A percentile compares a stretch with the other conserved stretches of the same genome.
Evolutionary conservation across 192 early-diverging fungal genomes (phyloP).

Genomic region (Coemansia sp.): DNA sequence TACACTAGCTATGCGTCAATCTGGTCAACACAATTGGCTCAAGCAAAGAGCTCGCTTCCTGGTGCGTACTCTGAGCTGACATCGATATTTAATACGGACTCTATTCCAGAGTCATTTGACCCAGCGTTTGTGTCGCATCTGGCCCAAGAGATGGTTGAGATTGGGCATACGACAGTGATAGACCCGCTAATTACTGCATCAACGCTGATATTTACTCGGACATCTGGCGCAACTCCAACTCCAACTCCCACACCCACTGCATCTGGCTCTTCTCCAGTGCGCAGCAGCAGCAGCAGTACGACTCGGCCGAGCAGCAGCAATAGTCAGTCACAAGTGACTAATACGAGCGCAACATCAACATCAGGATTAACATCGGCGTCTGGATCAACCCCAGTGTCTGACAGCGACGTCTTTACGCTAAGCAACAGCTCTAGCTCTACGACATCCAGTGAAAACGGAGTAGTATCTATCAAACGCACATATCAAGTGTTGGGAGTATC

Average conservation of each 20-base stretch:
- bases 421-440: background rate
- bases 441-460: background rate
- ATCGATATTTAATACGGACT: constrained; percentile 17
- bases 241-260: background rate
- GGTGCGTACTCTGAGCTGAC: constrained; percentile 32
- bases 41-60: constrained; percentile 26
- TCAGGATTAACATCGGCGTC: background rate
- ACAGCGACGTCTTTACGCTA: background rate
- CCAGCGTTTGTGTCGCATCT: constrained; percentile 32
- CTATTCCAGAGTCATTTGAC: constrained; percentile 31
- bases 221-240: background rate
- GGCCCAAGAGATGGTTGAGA: constrained; percentile 29
- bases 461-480: background rate
- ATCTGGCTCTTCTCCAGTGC: background rate
- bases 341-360: background rate
- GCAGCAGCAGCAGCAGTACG: background rate
- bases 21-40: constrained; percentile 28
- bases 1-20: constrained; percentile 29
- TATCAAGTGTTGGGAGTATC: background rate
- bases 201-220: constrained; percentile 3
- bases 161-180: constrained; percentile 32
- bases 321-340: background rate
- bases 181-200: constrained; percentile 10
- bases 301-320: background rate
- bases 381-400: background rate